Evolutionary conservation across 1,139 yeast species (phyloP).

Genomic region (Geotrichum histeridarum): DNA sequence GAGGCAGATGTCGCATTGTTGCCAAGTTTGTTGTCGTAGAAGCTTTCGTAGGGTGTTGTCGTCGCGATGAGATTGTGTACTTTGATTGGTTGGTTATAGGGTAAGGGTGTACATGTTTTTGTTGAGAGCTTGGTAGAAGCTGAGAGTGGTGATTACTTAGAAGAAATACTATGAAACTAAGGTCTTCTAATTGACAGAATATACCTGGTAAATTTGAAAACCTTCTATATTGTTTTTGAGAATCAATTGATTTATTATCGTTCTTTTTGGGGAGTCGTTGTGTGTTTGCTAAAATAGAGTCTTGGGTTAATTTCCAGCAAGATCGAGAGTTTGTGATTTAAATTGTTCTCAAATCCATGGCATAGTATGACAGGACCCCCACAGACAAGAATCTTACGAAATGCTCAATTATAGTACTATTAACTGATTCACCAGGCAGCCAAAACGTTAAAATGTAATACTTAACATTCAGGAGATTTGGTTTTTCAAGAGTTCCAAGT

Average conservation of each 20-base stretch:
- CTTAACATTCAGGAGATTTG: no score
- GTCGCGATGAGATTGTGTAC: background rate
- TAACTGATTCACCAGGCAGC: no score
- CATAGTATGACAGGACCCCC: no score
- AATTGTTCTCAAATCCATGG: no score
- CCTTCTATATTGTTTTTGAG: background rate
- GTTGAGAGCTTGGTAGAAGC: background rate
- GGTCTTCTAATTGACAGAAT: background rate
- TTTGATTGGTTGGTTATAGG: background rate
- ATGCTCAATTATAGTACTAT: no score
- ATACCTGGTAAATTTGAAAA: background rate
- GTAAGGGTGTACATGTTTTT: background rate
- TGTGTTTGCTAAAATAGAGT: background rate
- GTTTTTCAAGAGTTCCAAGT: no score
- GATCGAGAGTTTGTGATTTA: no score
- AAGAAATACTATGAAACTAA: no score
- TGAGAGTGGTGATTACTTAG: no score
- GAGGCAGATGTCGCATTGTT: background rate
- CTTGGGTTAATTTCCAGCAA: no score
- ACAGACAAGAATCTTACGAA: no score
- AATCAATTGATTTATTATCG: background rate
- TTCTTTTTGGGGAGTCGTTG: background rate
- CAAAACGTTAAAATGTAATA: no score
- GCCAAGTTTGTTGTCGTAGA: background rate
- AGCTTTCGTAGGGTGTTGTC: background rate